Conservation (phyloP, 495 filamentous ascomycete genomes). For the Trichoderma asperelloides region DNA sequence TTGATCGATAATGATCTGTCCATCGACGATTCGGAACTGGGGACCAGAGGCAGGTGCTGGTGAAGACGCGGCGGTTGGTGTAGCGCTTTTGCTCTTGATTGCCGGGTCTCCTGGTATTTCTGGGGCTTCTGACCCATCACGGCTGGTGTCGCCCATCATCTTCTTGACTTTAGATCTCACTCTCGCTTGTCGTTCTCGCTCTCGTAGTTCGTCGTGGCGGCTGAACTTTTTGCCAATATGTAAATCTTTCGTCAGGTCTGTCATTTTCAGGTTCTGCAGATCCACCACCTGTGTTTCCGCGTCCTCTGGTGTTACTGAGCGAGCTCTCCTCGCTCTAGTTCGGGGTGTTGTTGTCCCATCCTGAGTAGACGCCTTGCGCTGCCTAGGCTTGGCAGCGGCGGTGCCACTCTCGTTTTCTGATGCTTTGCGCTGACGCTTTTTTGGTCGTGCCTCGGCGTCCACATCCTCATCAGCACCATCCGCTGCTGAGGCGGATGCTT, state of each 20-base stretch:
- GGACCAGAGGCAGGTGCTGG: conserved; percentile 15
- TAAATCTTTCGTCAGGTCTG: conserved; percentile 67
- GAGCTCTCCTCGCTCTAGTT: conserved; percentile 18
- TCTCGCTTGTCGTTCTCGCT: conserved; percentile 35
- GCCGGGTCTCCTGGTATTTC: conserved; percentile 17
- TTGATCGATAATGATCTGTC: conserved; percentile 73
- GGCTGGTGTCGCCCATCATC: conserved; percentile 13
- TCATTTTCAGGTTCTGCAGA: conserved; percentile 65
- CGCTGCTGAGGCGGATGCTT: neutral
- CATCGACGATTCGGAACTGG: conserved; percentile 59
- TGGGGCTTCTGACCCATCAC: conserved; percentile 6
- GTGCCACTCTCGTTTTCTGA: neutral
- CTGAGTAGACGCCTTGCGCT: neutral
- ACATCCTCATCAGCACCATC: neutral
- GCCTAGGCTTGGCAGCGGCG: neutral
- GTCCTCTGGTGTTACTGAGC: conserved; percentile 59
- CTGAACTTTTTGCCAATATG: conserved; percentile 74
- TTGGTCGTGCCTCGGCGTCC: conserved; percentile 1
- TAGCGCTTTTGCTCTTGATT: conserved; percentile 6
- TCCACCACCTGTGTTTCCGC: conserved; percentile 66
- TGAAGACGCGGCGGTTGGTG: neutral
- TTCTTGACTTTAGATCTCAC: conserved; percentile 26
- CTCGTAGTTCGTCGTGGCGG: conserved; percentile 47
- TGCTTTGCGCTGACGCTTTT: conserved; percentile 5
- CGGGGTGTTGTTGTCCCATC: neutral